Conservation (phyloP, 257 asterid genomes). For the Jasminum sambac region DNA sequence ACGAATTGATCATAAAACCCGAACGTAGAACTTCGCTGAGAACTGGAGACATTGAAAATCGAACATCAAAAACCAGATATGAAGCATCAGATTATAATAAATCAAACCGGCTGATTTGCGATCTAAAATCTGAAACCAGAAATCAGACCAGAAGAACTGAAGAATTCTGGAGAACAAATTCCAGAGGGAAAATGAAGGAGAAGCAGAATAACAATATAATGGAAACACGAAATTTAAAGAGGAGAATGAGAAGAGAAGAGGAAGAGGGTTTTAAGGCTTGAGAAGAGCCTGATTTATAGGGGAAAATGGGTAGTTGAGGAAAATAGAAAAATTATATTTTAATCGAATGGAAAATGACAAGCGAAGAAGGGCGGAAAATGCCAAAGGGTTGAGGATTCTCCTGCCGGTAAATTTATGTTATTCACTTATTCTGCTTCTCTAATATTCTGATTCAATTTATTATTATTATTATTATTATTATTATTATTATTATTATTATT, state of each 20-base stretch:
- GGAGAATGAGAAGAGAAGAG: slow-evolving; percentile 34
- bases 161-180: neutral
- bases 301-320: slow-evolving; percentile 27
- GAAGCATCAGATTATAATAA: slow-evolving; percentile 33
- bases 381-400: slow-evolving; percentile 40
- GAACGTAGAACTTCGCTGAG: slow-evolving; percentile 74
- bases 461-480: no score
- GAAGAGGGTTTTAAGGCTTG: slow-evolving; percentile 47
- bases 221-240: slow-evolving; percentile 15
- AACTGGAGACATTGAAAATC: slow-evolving; percentile 72
- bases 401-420: neutral
- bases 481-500: no score
- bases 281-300: slow-evolving; percentile 54
- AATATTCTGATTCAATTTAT: no score
- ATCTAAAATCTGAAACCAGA: neutral
- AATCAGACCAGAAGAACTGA: neutral
- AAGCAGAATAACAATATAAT: slow-evolving; percentile 26
- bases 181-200: neutral
- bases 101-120: slow-evolving; percentile 16
- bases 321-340: slow-evolving; percentile 13
- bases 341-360: neutral
- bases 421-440: no score
- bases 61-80: slow-evolving; percentile 29
- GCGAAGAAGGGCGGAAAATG: slow-evolving; percentile 15
- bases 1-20: slow-evolving; percentile 60